phyloP scores from a whole-genome alignment of 305 asterid genomes.

The Euphrasia arctica region DNA sequence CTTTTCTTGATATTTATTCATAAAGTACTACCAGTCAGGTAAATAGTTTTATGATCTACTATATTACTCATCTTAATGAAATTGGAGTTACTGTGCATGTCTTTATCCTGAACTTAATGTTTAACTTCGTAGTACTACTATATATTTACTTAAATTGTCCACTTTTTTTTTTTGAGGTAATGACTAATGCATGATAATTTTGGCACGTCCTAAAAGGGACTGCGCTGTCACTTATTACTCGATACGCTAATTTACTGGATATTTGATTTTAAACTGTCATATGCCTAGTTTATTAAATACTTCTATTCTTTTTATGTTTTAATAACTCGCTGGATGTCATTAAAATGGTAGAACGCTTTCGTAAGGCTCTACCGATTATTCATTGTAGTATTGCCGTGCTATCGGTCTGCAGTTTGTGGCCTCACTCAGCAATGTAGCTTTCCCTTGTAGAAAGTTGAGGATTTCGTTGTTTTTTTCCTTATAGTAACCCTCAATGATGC shows the following conservation, averaged over 20 bases:
- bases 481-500: conserved; percentile 71
- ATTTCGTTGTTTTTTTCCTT: conserved; percentile 33
- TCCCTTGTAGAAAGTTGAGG: conserved; percentile 15
- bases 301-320: not conserved
- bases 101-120: too few relatives aligned
- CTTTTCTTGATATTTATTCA: conserved; percentile 7
- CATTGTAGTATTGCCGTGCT: conserved; percentile 11
- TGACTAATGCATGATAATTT: not conserved
- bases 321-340: not conserved
- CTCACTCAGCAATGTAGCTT: conserved; percentile 16
- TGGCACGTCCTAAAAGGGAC: not conserved
- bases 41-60: conserved; percentile 21
- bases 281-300: not conserved
- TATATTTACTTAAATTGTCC: not conserved
- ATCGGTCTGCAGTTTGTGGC: conserved; percentile 11
- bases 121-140: not conserved
- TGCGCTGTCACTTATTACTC: conserved; percentile 10
- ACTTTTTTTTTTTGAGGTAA: too few relatives aligned
- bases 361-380: not conserved
- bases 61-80: too few relatives aligned
- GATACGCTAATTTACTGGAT: conserved; percentile 11
- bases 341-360: not conserved
- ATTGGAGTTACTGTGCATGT: too few relatives aligned
- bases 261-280: conserved; percentile 7
- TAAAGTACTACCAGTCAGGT: conserved; percentile 6